Conservation (phyloP, 352 stramenopile species). For the Pythium utonaiense region DNA sequence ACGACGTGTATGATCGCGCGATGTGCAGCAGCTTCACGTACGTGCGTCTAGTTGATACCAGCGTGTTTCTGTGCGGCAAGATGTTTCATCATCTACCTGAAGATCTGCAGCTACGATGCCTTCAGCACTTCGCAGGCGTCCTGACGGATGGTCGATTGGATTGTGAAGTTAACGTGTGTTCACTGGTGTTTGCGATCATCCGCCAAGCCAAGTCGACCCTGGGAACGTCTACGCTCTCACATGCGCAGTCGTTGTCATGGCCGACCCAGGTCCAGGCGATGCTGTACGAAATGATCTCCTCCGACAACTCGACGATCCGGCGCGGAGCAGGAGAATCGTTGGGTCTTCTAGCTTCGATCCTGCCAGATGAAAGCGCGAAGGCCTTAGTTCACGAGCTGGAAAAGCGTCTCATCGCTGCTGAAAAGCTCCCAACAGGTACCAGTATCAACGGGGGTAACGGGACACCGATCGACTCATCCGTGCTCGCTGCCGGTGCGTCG, state of each 20-base stretch:
- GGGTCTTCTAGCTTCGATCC: conserved; percentile 39
- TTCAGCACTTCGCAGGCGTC: conserved; percentile 72
- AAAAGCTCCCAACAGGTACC: conserved; percentile 35
- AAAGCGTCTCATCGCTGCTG: conserved; percentile 48
- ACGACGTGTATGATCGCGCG: conserved; percentile 30
- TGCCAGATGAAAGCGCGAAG: conserved; percentile 9
- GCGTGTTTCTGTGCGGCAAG: conserved; percentile 69
- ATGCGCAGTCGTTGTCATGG: conserved; percentile 33
- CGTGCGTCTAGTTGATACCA: conserved; percentile 73
- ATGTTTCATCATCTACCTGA: conserved; percentile 79
- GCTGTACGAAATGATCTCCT: conserved; percentile 76
- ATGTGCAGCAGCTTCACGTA: conserved; percentile 77
- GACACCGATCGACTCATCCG: conserved; percentile 36
- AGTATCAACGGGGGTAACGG: conserved; percentile 28
- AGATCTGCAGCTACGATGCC: conserved; percentile 76
- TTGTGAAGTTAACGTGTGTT: conserved; percentile 78
- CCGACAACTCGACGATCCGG: conserved; percentile 57
- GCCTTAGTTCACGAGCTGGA: conserved; percentile 63
- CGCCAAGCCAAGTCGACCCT: conserved; percentile 37
- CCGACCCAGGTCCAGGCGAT: conserved; percentile 75
- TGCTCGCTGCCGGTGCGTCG: conserved; percentile 55
- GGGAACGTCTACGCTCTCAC: conserved; percentile 25
- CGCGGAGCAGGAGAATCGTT: conserved; percentile 71
- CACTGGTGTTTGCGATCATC: conserved; percentile 61
- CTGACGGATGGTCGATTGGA: conserved; percentile 57